These are phyloP conservation scores for Phlyctochytrium bullatum DNA, from an alignment of 192 early-diverging fungal species.

Conservation along the genomic window DNA sequence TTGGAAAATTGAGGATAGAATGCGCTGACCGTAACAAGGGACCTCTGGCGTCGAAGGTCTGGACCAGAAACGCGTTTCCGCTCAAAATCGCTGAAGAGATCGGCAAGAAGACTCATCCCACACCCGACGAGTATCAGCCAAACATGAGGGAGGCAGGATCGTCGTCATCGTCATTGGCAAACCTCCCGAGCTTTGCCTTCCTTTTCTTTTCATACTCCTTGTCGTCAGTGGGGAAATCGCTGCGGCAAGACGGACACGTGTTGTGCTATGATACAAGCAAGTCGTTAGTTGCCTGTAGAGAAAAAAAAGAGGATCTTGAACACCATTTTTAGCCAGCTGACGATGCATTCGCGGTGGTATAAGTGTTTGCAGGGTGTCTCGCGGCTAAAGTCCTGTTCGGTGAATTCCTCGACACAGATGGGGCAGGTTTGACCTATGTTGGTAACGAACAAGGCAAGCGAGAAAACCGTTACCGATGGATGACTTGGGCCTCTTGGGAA, in stretches of 20 bases:
- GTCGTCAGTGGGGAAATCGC: conserved; percentile 29
- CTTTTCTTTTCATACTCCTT: conserved; percentile 17
- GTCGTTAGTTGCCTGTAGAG: neutral
- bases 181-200: conserved; percentile 20
- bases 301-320: neutral
- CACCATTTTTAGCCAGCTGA: conserved; percentile 23
- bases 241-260: neutral
- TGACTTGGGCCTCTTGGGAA: conserved; percentile 2
- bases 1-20: too few relatives aligned
- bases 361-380: conserved; percentile 24
- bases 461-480: neutral
- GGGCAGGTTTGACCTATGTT: conserved; percentile 10
- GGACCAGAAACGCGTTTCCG: too few relatives aligned
- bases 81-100: too few relatives aligned
- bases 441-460: neutral
- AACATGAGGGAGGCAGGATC: conserved; percentile 8
- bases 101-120: too few relatives aligned
- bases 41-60: too few relatives aligned
- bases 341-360: conserved; percentile 28
- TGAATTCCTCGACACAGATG: conserved; percentile 22
- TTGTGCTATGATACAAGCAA: neutral
- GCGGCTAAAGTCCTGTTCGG: conserved; percentile 10
- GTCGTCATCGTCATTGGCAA: conserved; percentile 21
- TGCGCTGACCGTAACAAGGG: too few relatives aligned
- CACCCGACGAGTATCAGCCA: too few relatives aligned